Conservation (phyloP, 1,284 basidiomycete species). For the Apiotrichum akiyoshidainum region DNA sequence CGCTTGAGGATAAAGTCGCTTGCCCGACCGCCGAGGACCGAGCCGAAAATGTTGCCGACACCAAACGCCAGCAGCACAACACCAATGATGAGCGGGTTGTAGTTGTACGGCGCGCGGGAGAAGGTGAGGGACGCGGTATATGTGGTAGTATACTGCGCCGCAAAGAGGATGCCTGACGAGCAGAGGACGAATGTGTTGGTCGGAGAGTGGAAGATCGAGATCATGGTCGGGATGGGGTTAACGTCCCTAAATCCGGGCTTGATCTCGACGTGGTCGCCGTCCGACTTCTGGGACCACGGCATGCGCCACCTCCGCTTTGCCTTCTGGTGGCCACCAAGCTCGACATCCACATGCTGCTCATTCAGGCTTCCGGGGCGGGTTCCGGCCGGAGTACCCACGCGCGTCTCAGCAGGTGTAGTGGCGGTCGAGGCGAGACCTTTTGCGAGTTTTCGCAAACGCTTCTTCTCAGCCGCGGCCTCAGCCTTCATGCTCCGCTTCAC, state of each 20-base stretch:
- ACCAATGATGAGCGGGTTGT: slow-evolving; percentile 68
- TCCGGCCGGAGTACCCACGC: background rate
- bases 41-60: slow-evolving; percentile 65
- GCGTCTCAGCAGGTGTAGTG: slow-evolving; percentile 30
- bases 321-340: background rate
- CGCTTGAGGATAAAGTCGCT: slow-evolving; percentile 64
- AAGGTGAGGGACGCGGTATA: slow-evolving; percentile 70
- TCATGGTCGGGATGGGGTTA: slow-evolving; percentile 66
- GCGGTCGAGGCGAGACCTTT: slow-evolving; percentile 30
- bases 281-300: background rate
- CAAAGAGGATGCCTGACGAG: slow-evolving; percentile 68
- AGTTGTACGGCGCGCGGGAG: slow-evolving; percentile 60
- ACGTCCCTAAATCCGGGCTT: slow-evolving; percentile 66
- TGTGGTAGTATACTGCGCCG: slow-evolving; percentile 62
- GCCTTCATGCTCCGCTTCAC: slow-evolving; percentile 40
- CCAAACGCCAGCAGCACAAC: slow-evolving; percentile 73
- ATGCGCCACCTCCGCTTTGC: background rate
- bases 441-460: slow-evolving; percentile 28
- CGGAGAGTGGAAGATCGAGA: slow-evolving; percentile 58
- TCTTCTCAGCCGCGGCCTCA: slow-evolving; percentile 29
- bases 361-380: slow-evolving; percentile 8
- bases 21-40: slow-evolving; percentile 70
- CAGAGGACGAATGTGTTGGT: slow-evolving; percentile 67
- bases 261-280: slow-evolving; percentile 49
- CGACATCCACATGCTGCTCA: background rate